Conservation (phyloP, 164 flowering plant species). For the Pachysandra terminalis region DNA sequence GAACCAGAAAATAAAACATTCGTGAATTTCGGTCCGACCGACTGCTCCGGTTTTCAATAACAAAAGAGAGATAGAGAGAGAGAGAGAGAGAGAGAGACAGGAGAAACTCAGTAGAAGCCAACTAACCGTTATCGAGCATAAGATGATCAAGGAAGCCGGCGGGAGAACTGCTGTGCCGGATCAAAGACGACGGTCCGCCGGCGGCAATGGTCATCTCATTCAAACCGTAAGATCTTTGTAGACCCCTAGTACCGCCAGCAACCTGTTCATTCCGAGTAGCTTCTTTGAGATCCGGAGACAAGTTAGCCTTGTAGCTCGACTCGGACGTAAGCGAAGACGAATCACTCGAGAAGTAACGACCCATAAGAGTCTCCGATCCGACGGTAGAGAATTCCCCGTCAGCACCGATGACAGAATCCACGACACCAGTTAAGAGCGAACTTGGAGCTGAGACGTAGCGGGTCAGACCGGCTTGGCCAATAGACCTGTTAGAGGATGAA, state of each 20-base stretch:
- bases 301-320: too few species aligned
- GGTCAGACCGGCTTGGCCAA: conserved; percentile 25
- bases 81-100: neutral
- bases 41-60: too few species aligned
- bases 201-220: conserved; percentile 24
- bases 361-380: conserved; percentile 20
- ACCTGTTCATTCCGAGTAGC: too few species aligned
- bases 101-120: too few species aligned
- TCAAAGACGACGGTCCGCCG: conserved; percentile 30
- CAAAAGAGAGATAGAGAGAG: neutral
- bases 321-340: conserved; percentile 34
- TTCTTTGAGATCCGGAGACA: too few species aligned
- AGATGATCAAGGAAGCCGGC: conserved; percentile 63
- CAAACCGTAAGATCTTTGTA: conserved; percentile 36
- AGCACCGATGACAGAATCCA: conserved; percentile 39
- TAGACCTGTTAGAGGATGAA: conserved; percentile 26
- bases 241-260: conserved; percentile 1
- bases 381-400: conserved; percentile 20
- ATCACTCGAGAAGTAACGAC: conserved; percentile 34
- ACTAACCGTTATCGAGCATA: conserved; percentile 44
- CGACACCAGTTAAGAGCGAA: conserved; percentile 41
- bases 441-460: conserved; percentile 66
- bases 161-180: conserved; percentile 74
- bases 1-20: too few species aligned
- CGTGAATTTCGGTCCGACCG: too few species aligned